Conservation (phyloP, 1,139 yeast genomes). For the Candida smagusa region DNA sequence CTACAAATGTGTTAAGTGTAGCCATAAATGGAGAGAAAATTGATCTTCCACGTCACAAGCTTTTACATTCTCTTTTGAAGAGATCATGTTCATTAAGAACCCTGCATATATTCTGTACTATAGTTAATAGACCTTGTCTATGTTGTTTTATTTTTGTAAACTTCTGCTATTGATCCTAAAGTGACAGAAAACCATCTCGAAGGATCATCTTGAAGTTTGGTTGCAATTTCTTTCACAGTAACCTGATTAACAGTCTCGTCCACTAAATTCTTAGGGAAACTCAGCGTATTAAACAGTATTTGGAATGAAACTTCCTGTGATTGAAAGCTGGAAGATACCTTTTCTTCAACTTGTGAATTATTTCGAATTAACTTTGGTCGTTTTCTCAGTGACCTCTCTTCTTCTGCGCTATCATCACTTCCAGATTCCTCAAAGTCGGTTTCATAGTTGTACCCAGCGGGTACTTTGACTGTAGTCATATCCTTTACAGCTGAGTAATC, state of each 20-base stretch:
- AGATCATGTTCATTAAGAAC: background rate
- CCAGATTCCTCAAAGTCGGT: conserved; percentile 7
- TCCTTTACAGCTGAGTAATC: conserved; percentile 9
- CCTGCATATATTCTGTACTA: too few relatives aligned
- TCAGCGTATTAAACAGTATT: background rate
- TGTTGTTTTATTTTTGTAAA: background rate
- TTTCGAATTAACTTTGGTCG: background rate
- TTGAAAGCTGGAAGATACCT: conserved; percentile 9
- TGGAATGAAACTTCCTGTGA: conserved; percentile 12
- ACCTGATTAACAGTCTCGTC: conserved; percentile 1
- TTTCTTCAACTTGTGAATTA: background rate
- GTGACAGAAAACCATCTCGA: conserved; percentile 16
- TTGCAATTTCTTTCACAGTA: conserved; percentile 3
- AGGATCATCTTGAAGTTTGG: conserved; percentile 14
- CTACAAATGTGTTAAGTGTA: conserved; percentile 88
- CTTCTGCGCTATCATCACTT: background rate
- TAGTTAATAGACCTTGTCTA: too few relatives aligned
- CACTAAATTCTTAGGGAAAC: background rate
- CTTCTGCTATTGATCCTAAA: conserved; percentile 10
- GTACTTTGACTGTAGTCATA: background rate
- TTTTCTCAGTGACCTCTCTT: background rate
- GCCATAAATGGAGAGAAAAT: conserved; percentile 96
- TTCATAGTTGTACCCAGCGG: conserved; percentile 7
- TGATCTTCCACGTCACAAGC: conserved; percentile 21
- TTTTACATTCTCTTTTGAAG: background rate